Conservation (phyloP, 768 basidiomycete genomes). For the Boletellus ananas region DNA sequence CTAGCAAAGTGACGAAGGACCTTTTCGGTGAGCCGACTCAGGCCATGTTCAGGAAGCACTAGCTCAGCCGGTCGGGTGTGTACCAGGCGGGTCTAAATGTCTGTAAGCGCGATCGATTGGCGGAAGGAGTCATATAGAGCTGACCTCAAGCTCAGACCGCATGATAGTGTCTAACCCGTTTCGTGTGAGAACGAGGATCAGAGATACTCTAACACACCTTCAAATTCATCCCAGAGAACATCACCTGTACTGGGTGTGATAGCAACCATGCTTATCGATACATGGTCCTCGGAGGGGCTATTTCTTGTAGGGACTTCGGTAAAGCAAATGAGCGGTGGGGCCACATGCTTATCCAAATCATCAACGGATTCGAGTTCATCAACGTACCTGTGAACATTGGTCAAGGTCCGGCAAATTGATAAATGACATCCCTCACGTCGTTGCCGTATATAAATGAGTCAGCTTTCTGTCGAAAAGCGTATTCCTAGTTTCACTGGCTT, state of each 20-base stretch:
- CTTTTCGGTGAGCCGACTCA: conserved; percentile 71
- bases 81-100: conserved; percentile 71
- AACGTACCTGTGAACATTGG: conserved; percentile 57
- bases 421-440: conserved; percentile 56
- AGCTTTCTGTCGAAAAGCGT: conserved; percentile 70
- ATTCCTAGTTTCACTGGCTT: conserved; percentile 70
- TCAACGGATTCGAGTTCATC: conserved; percentile 74
- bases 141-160: conserved; percentile 85
- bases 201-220: conserved; percentile 44
- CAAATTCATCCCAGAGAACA: conserved; percentile 89
- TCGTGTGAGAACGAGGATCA: conserved; percentile 1
- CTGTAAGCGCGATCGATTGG: conserved; percentile 1
- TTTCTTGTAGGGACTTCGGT: conserved; percentile 43
- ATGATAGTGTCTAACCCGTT: conserved; percentile 62
- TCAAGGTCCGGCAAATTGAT: conserved; percentile 1
- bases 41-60: conserved; percentile 52
- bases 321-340: conserved; percentile 72
- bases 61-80: conserved; percentile 84
- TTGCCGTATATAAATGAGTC: conserved; percentile 77
- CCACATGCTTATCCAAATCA: conserved; percentile 49
- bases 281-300: conserved; percentile 25
- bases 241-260: conserved; percentile 89
- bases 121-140: conserved; percentile 5
- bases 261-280: conserved; percentile 66
- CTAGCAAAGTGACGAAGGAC: conserved; percentile 69